Conservation (phyloP, 2,329 filamentous ascomycete genomes). For the Xylariaceae sp. region DNA sequence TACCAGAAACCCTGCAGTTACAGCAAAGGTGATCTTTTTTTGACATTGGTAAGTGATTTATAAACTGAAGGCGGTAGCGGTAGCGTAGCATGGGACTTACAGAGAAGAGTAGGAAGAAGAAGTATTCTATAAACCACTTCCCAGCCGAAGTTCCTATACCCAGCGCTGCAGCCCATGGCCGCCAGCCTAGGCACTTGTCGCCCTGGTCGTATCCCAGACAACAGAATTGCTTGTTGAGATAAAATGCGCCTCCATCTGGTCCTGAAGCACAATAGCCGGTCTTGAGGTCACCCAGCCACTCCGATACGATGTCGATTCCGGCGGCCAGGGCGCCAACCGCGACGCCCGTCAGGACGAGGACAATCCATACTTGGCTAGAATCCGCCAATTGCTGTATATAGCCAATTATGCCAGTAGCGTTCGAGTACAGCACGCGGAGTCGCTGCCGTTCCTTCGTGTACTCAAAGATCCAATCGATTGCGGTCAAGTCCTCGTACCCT, state of each 20-base stretch:
- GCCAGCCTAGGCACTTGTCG: slow-evolving; percentile 81
- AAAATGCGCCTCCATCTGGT: slow-evolving; percentile 76
- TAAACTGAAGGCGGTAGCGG: not conserved
- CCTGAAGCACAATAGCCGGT: slow-evolving; percentile 76
- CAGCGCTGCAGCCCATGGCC: slow-evolving; percentile 72
- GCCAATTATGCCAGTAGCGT: slow-evolving; percentile 65
- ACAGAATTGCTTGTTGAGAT: slow-evolving; percentile 86
- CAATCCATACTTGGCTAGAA: slow-evolving; percentile 84
- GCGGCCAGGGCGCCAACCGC: slow-evolving; percentile 81
- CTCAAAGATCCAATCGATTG: slow-evolving; percentile 99
- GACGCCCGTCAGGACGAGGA: slow-evolving; percentile 79
- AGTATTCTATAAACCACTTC: slow-evolving; percentile 77
- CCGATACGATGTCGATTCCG: slow-evolving; percentile 80
- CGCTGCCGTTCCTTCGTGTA: slow-evolving; percentile 94
- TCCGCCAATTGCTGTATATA: slow-evolving; percentile 70
- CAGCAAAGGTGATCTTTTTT: slow-evolving; percentile 69
- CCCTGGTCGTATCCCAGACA: slow-evolving; percentile 86
- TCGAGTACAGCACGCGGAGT: slow-evolving; percentile 67
- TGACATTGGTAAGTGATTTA: slow-evolving; percentile 12
- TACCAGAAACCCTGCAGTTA: slow-evolving; percentile 72
- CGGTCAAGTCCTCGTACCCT: slow-evolving; percentile 91
- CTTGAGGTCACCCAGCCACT: slow-evolving; percentile 93
- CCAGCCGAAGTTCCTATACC: slow-evolving; percentile 61
- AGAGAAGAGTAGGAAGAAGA: slow-evolving; percentile 80
- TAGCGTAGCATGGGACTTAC: slow-evolving; percentile 47